Evolutionary conservation across 2,329 filamentous ascomycete species (phyloP), one percentile per base, ranked within the genome.

Genomic region (Ambrosiella beaveri): DNA sequence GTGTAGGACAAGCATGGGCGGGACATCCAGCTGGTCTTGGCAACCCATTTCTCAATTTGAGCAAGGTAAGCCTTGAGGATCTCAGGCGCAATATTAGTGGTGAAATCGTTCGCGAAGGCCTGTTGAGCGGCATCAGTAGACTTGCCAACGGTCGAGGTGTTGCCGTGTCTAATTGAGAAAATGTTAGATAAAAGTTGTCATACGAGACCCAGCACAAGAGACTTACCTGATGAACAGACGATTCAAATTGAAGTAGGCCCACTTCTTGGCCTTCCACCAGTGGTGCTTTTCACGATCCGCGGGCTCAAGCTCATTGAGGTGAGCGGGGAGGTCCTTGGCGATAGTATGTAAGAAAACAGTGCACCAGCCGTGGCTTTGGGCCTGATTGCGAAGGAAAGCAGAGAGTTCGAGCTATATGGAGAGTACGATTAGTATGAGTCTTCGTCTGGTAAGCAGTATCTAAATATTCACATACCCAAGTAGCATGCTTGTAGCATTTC

Each of bases 221-320:
- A 62, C 77, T 62, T 73, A 91, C 86, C 88, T 81, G 64, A 97
- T 90, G 67, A 93, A 98, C 15, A 98, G 80, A 62, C 93, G 81
- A 73, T 98, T 98, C 65, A 98, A 73, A 71, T 97, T 97, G 66
- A 93, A 95, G 71, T 96, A 98, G 12, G 91, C 86, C 93, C 93
- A 97, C 72, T 98, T 98, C 82, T 97, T 97, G 63, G 90, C 87
- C 75, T 97, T 98, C 91, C 91, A 98, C 91, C 93, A 98, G 70
- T 96, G 89, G 68, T 95, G 90, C 65, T 85, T 80, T 71, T 97
- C 93, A 59, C 93, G 82, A 67, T 97, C 91, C 60, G 88, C 82
- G 56, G 85, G 73, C 60, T 83, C 88, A 61, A 94, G 88, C 59
- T 76, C 70, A 78, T 97, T 83, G 40, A 90, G 85, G 64, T 77